Conservation (phyloP, 2,329 filamentous ascomycete species). For the Elsinoe necatrix region DNA sequence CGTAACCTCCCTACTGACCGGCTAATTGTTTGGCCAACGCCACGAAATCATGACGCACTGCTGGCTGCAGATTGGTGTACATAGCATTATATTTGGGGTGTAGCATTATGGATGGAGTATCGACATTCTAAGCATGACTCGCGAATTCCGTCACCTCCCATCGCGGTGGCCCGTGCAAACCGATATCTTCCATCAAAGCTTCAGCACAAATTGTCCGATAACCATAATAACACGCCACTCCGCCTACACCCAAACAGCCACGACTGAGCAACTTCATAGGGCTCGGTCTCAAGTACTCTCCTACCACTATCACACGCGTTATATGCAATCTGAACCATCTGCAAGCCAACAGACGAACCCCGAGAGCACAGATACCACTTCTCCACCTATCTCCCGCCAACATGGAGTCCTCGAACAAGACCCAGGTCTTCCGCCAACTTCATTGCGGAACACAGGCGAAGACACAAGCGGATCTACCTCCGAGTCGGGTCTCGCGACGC, state of each 20-base stretch:
- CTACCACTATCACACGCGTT: background rate
- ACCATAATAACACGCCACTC: background rate
- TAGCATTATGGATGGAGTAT: too few species aligned
- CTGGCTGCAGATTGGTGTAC: too few species aligned
- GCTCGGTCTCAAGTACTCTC: background rate
- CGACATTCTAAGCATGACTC: background rate
- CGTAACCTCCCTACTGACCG: too few species aligned
- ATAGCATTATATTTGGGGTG: too few species aligned
- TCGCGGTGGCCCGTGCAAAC: background rate
- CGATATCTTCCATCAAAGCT: background rate
- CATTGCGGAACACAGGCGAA: background rate
- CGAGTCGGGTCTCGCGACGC: background rate
- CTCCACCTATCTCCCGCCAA: background rate
- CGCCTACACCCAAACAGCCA: background rate
- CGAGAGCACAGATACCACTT: background rate
- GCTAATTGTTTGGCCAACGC: too few species aligned
- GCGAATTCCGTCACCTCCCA: background rate
- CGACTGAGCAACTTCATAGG: background rate
- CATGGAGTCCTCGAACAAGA: conserved; percentile 1
- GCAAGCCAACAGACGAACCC: background rate
- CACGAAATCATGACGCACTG: too few species aligned
- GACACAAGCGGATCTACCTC: background rate
- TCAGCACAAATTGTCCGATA: background rate
- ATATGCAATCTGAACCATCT: conserved; percentile 12
- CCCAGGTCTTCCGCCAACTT: background rate